Evolutionary conservation across 495 filamentous ascomycete genomes (phyloP).

Genomic region (Talaromyces stipitatus): DNA sequence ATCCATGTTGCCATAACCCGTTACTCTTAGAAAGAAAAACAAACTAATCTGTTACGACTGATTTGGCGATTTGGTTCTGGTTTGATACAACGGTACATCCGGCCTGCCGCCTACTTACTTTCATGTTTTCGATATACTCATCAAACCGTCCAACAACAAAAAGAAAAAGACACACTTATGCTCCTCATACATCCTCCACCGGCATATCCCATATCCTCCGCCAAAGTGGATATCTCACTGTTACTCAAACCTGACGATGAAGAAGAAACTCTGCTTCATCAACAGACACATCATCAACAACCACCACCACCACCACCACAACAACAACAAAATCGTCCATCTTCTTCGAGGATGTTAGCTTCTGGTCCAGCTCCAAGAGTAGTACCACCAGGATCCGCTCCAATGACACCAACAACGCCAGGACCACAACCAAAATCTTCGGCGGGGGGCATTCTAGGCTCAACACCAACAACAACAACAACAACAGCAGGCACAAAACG

Average conservation of each 20-base stretch:
- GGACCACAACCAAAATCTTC: too few species aligned
- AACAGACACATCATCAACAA: not conserved
- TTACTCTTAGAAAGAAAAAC: too few species aligned
- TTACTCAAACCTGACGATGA: conserved; percentile 74
- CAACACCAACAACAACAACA: conserved; percentile 29
- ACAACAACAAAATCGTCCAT: conserved; percentile 12
- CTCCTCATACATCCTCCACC: conserved; percentile 43
- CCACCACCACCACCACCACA: conserved; percentile 10
- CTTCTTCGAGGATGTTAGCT: conserved; percentile 16
- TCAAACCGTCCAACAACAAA: too few species aligned
- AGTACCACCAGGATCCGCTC: conserved; percentile 8
- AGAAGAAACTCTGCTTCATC: conserved; percentile 53
- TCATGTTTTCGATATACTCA: not conserved
- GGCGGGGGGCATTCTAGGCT: too few species aligned
- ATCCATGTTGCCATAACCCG: not conserved
- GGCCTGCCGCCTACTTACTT: not conserved
- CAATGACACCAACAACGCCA: conserved; percentile 39
- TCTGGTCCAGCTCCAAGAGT: conserved; percentile 15
- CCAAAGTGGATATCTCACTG: conserved; percentile 84
- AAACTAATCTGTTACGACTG: too few species aligned
- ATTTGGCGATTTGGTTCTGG: too few species aligned
- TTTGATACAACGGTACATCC: not conserved
- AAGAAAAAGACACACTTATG: conserved; percentile 42
- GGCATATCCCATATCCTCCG: conserved; percentile 38
- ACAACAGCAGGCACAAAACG: not conserved